phyloP scores from a whole-genome alignment of 2,329 filamentous ascomycete species.

The Cladophialophora psammophila region DNA sequence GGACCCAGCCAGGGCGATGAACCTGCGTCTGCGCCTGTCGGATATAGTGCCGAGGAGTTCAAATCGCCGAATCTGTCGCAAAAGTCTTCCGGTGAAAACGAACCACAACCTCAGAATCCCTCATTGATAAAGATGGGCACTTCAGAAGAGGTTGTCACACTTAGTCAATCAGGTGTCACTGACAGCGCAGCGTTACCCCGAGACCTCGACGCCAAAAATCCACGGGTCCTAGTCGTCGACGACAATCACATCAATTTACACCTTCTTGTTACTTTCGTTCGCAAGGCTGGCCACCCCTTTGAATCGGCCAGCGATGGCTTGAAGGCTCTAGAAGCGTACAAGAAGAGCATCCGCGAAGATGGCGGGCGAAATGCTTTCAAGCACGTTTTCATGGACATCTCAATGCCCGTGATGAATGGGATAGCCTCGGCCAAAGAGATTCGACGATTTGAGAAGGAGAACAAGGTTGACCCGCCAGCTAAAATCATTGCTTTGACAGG shows the following conservation, averaged over 20 bases:
- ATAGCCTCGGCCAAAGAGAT: constrained; percentile 58
- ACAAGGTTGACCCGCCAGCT: constrained; percentile 44
- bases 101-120: not conserved
- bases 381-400: constrained; percentile 58
- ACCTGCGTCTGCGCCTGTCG: not conserved
- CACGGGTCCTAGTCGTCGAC: constrained; percentile 53
- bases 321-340: constrained; percentile 51
- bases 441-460: constrained; percentile 50
- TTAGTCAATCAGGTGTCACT: not conserved
- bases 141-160: not conserved
- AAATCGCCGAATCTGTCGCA: not conserved
- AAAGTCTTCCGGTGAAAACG: not conserved
- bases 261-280: constrained; percentile 54
- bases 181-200: not conserved
- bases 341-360: constrained; percentile 38
- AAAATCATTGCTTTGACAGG: constrained; percentile 57
- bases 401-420: constrained; percentile 59
- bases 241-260: constrained; percentile 57
- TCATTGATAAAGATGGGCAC: constrained; percentile 8
- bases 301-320: constrained; percentile 54
- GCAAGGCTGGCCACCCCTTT: constrained; percentile 47
- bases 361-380: constrained; percentile 49
- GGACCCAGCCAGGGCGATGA: not conserved
- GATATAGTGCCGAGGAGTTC: not conserved
- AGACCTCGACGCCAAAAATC: constrained; percentile 10